phyloP scores from a whole-genome alignment of 2,329 filamentous ascomycete species.

The Exophiala aquamarina region DNA sequence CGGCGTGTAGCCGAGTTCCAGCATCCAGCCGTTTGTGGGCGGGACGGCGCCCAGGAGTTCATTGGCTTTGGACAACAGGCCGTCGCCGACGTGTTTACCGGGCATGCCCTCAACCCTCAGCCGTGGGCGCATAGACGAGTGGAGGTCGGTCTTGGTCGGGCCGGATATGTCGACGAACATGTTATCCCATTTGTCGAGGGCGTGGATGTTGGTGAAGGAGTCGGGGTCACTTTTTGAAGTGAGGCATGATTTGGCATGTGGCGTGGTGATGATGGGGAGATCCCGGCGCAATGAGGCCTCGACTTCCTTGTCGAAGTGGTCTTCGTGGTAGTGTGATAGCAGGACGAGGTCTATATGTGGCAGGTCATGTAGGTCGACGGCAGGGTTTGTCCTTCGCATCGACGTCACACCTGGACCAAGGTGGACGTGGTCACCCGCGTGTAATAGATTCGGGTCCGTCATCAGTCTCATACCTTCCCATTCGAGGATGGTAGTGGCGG shows the following conservation, averaged over 20 bases:
- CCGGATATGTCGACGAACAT: slow-evolving; percentile 45
- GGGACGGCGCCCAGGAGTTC: slow-evolving; percentile 53
- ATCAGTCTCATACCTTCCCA: slow-evolving; percentile 41
- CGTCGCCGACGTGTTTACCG: slow-evolving; percentile 60
- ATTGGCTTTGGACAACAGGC: slow-evolving; percentile 45
- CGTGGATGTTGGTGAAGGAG: slow-evolving; percentile 55
- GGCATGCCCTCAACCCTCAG: slow-evolving; percentile 64
- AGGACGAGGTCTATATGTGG: slow-evolving; percentile 61
- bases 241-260: slow-evolving; percentile 58
- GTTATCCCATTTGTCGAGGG: slow-evolving; percentile 57
- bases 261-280: slow-evolving; percentile 64
- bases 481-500: slow-evolving; percentile 41
- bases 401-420: slow-evolving; percentile 63
- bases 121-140: slow-evolving; percentile 35
- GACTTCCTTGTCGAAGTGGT: slow-evolving; percentile 57
- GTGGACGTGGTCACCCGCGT: slow-evolving; percentile 65
- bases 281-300: slow-evolving; percentile 52
- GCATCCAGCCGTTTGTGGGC: slow-evolving; percentile 66
- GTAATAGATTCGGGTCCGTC: slow-evolving; percentile 63
- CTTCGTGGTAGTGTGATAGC: slow-evolving; percentile 65
- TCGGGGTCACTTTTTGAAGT: slow-evolving; percentile 45
- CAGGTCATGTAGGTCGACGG: slow-evolving; percentile 59
- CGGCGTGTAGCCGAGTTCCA: slow-evolving; percentile 57
- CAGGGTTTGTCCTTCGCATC: slow-evolving; percentile 57
- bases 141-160: background rate